These are phyloP conservation scores for Aspergillus sp. DNA, from an alignment of 2,329 filamentous ascomycete species.

Conservation along the genomic window DNA sequence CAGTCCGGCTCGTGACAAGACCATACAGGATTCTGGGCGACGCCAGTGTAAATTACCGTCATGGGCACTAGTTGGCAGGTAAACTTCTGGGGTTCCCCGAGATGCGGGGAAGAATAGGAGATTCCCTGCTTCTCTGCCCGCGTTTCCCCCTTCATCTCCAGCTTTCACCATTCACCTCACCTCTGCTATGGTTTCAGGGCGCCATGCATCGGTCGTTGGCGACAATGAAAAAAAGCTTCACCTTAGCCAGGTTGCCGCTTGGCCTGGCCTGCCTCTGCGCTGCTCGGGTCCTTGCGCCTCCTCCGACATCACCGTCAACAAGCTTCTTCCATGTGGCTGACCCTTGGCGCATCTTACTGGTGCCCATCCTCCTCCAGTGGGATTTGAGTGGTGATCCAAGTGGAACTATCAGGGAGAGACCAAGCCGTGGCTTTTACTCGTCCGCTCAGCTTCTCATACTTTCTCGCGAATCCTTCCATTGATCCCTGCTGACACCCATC, in stretches of 20 bases:
- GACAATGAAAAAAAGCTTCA: background rate
- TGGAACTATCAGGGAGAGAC: background rate
- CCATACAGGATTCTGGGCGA: too few species aligned
- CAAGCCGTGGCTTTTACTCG: background rate
- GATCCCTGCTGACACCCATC: background rate
- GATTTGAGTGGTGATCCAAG: background rate
- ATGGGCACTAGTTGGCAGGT: too few species aligned
- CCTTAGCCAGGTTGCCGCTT: background rate
- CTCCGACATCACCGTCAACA: background rate
- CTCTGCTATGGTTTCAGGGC: background rate
- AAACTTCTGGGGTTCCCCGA: background rate
- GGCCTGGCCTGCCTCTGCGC: background rate
- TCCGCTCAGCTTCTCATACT: background rate
- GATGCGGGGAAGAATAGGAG: background rate
- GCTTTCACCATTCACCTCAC: background rate
- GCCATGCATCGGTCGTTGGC: too few species aligned
- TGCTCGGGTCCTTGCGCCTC: background rate
- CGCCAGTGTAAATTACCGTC: background rate
- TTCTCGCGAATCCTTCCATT: background rate
- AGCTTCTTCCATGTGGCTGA: background rate
- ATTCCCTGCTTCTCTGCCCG: background rate
- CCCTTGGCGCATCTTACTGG: background rate
- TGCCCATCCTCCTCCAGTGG: background rate
- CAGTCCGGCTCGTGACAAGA: too few species aligned
- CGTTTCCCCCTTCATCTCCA: background rate